phyloP scores from a whole-genome alignment of 2,329 filamentous ascomycete species.

The Pezicula radicicola region DNA sequence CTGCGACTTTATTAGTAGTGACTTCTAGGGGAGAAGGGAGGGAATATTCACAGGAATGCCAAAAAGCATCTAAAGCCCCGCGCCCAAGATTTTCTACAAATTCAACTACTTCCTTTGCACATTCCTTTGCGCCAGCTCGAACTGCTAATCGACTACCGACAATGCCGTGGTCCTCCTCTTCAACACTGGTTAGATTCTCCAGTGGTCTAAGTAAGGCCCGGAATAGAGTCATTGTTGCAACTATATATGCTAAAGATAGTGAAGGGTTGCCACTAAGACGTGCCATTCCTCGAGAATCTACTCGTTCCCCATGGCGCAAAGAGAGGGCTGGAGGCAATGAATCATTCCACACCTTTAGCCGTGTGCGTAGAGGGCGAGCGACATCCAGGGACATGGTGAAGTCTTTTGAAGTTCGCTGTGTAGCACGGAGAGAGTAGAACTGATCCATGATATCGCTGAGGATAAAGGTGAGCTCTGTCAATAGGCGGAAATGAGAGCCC shows the following conservation, averaged over 20 bases:
- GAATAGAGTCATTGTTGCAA: slow-evolving; percentile 32
- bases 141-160: slow-evolving; percentile 20
- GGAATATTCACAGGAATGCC: slow-evolving; percentile 25
- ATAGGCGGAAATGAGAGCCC: slow-evolving; percentile 24
- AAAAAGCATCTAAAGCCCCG: slow-evolving; percentile 26
- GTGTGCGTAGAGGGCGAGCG: slow-evolving; percentile 21
- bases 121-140: slow-evolving; percentile 25
- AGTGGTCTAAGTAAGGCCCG: slow-evolving; percentile 29
- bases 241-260: slow-evolving; percentile 30
- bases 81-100: slow-evolving; percentile 26
- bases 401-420: slow-evolving; percentile 25
- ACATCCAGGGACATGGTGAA: slow-evolving; percentile 27
- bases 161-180: slow-evolving; percentile 22
- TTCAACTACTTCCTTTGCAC: slow-evolving; percentile 28
- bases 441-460: slow-evolving; percentile 29
- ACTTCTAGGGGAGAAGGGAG: neutral
- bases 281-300: slow-evolving; percentile 19
- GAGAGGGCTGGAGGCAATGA: slow-evolving; percentile 22
- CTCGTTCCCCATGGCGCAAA: slow-evolving; percentile 16
- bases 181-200: slow-evolving; percentile 19
- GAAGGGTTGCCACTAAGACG: slow-evolving; percentile 27
- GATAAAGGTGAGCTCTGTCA: slow-evolving; percentile 28
- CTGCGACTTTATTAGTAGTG: slow-evolving; percentile 7
- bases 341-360: slow-evolving; percentile 30
- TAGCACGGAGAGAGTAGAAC: slow-evolving; percentile 28